phyloP scores from a whole-genome alignment of 1,139 yeast genomes.

The Saccharomycopsis hybrid region DNA sequence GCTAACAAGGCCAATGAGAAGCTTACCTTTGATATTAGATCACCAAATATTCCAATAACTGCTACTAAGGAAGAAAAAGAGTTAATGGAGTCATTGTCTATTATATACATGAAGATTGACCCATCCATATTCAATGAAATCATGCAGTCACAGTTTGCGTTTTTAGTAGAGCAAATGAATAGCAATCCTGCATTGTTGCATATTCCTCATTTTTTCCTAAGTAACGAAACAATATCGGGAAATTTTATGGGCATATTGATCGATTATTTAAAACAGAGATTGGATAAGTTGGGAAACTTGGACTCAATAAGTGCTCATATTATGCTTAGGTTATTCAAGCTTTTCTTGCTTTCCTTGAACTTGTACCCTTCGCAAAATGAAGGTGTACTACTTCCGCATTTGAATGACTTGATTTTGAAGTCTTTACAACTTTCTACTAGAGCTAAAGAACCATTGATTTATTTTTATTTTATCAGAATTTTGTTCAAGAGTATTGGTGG shows the following conservation, averaged over 20 bases:
- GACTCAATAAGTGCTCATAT: constrained; percentile 76
- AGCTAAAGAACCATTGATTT: constrained; percentile 90
- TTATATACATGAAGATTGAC: constrained; percentile 88
- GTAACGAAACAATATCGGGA: constrained; percentile 92
- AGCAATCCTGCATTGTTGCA: constrained; percentile 79
- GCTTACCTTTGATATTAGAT: constrained; percentile 59
- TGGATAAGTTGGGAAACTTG: constrained; percentile 75
- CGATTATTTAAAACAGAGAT: constrained; percentile 64
- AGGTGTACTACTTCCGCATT: constrained; percentile 76
- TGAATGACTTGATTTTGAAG: constrained; percentile 68
- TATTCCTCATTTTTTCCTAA: constrained; percentile 88
- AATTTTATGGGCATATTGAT: constrained; percentile 83
- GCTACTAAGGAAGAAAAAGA: constrained; percentile 93
- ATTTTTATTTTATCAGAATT: constrained; percentile 81
- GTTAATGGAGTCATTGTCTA: constrained; percentile 90
- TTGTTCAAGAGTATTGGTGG: constrained; percentile 94
- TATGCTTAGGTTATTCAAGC: constrained; percentile 75
- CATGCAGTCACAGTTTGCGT: constrained; percentile 67
- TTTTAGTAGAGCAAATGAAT: constrained; percentile 16
- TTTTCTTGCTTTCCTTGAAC: constrained; percentile 81
- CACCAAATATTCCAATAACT: constrained; percentile 76
- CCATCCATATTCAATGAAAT: constrained; percentile 95
- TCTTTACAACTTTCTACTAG: constrained; percentile 75
- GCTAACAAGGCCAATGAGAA: constrained; percentile 28
- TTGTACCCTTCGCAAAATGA: constrained; percentile 88